Base-by-base conservation (phyloP, 1,284 basidiomycete genomes). In the Moesziomyces aphidis region DNA sequence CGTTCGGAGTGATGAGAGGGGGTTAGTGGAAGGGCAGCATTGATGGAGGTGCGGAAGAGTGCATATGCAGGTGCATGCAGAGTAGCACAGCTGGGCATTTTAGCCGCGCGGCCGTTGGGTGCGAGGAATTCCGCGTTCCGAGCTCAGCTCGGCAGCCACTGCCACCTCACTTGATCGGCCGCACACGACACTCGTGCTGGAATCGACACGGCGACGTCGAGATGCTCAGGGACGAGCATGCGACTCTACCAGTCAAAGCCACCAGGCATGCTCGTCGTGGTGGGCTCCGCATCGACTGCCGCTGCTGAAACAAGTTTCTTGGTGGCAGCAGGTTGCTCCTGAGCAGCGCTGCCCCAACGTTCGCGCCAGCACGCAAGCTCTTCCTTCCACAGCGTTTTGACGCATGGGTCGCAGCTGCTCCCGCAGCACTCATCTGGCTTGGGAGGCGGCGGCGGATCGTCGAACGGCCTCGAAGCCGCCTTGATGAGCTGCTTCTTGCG, bases 341-440 rank as follows among this genome's bases (percentile, higher is more conserved):
- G 52, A 10, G 67, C 74, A 1, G 45, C 61, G 0, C 24, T 36
- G 1, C 78, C 76, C 76, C 78, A 79, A 13, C 78, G 31, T 31
- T 79, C 61, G 1, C 57, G 15, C 78, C 78, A 79, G 22, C 66
- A 73, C 5, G 22, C 55, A 6, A 74, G 53, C 56, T 79, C 78
- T 34, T 78, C 76, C 50, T 63, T 72, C 73, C 76, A 78, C 1
- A 79, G 76, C 22, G 63, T 64, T 56, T 76, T 75, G n/a, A 79
- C 78, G 56, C 78, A 79, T 0, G 78, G 78, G 17, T 68, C 60
- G 49, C 78, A 79, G 50, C 58, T 60, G 53, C 70, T 73, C 0
- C 73, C 78, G 36, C 78, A 79, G 50, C 78, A 79, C 39, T 79
- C 78, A 61, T 71, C 67, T 11, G 73, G 70, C 19, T 72, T 69